Base-by-base conservation (phyloP, 768 basidiomycete species). In the Suillus americanus region DNA sequence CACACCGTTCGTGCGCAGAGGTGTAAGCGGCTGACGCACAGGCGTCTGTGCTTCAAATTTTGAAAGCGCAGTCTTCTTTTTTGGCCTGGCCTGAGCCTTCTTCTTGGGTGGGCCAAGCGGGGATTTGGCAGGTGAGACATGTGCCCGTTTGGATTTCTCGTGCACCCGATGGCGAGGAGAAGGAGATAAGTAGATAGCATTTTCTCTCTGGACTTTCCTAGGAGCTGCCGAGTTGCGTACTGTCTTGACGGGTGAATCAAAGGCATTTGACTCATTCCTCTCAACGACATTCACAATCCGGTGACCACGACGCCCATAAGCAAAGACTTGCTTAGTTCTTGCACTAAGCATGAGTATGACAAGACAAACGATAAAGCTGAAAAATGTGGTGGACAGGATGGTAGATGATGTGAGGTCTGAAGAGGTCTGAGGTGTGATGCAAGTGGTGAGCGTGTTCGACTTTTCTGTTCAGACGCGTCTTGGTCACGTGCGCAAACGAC, bases 301-400 rank as follows among this genome's bases (percentile, higher is more conserved):
- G 61, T 83, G 82, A 46, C 79, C 79, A 65, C 89, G 85, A 68
- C 85, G 85, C 25, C 89, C 89, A 68, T 90, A 90, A 25, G 86
- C 78, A 60, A 81, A 83, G 56, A 90, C 82, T 69, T 88, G 86
- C 72, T 88, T 89, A 7, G 89, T 90, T 68, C 80, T 83, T 64
- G 83, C 69, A 30, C 86, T 81, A 20, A 88, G 79, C 89, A 89
- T 89, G 56, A 70, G 59, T 51, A 61, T 51, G 16, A 38, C 8
- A 9, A 62, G 14, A 45, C 33, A 56, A 13, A 46, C 2, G 50
- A 53, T 30, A 40, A 60, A 33, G 57, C 28, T 40, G n/a, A 38
- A 35, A 30, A 50, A 54, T 28, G 46, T 3, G 37, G 28, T 23
- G n/a, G n/a, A 28, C 35, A 37, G 45, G 45, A 35, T 38, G 55